Conservation (phyloP, 1,284 basidiomycete genomes). For the Peniophora sp. region DNA sequence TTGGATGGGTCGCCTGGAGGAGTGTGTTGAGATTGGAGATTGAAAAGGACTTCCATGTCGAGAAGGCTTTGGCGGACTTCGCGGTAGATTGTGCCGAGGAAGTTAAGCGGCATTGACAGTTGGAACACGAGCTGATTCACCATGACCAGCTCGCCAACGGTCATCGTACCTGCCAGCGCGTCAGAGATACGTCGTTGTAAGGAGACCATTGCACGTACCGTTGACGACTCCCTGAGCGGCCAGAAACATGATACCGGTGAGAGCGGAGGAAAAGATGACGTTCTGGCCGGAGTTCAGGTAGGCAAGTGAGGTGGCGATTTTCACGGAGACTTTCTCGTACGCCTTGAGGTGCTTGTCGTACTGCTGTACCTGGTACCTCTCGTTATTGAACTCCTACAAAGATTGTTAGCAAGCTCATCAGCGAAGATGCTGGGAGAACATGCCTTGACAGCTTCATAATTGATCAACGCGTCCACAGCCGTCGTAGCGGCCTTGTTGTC, state of each 20-base stretch:
- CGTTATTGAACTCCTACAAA: constrained; percentile 93
- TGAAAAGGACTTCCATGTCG: constrained; percentile 96
- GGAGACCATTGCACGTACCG: constrained; percentile 39
- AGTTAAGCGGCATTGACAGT: constrained; percentile 91
- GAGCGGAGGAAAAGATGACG: constrained; percentile 87
- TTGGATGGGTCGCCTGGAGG: constrained; percentile 63
- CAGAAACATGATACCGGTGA: constrained; percentile 95
- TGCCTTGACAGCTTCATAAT: constrained; percentile 98
- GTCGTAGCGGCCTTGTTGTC: constrained; percentile 95
- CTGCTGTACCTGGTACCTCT: constrained; percentile 82
- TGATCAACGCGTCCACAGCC: constrained; percentile 93
- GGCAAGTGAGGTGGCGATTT: constrained; percentile 92
- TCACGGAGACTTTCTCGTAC: constrained; percentile 90
- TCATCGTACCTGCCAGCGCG: constrained; percentile 77
- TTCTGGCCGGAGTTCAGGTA: constrained; percentile 96
- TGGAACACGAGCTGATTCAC: constrained; percentile 99
- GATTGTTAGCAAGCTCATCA: too few species aligned
- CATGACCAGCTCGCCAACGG: constrained; percentile 96
- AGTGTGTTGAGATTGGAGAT: constrained; percentile 79
- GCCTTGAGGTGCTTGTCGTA: constrained; percentile 86
- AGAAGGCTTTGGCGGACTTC: constrained; percentile 92
- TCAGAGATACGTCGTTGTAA: neutral
- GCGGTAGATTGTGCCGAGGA: constrained; percentile 94
- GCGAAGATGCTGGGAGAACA: constrained; percentile 4
- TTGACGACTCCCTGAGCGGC: constrained; percentile 92